Evolutionary conservation across 106 monocot genomes (phyloP).

Genomic region (Apostasia shenzhenica): DNA sequence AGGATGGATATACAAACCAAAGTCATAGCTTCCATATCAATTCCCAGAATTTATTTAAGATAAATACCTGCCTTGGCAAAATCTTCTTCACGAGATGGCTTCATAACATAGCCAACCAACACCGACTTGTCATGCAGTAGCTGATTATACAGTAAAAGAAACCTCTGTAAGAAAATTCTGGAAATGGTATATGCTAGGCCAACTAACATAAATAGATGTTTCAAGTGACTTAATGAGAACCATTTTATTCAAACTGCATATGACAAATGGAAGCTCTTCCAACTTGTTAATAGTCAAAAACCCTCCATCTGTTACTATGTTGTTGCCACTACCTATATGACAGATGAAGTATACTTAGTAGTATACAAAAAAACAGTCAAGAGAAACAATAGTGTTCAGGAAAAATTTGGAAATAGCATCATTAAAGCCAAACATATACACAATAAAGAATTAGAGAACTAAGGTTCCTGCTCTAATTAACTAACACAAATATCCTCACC

Average conservation of each 20-base stretch:
- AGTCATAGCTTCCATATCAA: constrained; percentile 5
- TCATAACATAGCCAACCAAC: constrained; percentile 82
- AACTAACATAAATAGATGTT: not conserved
- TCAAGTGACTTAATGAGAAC: constrained; percentile 9
- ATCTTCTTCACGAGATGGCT: constrained; percentile 87
- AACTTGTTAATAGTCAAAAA: constrained; percentile 33
- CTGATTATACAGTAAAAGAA: constrained; percentile 26
- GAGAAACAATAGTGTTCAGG: not conserved
- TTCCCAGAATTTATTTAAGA: constrained; percentile 1
- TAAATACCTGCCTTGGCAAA: constrained; percentile 67
- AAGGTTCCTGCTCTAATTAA: not conserved
- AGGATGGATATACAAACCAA: constrained; percentile 8
- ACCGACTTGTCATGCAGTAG: constrained; percentile 18
- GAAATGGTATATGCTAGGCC: not conserved
- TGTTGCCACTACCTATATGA: constrained; percentile 26
- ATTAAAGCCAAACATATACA: not conserved
- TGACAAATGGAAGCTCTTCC: constrained; percentile 45
- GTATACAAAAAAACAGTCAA: not conserved
- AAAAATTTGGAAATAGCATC: not conserved
- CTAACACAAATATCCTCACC: not conserved
- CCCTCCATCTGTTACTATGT: constrained; percentile 7
- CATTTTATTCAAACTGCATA: constrained; percentile 62
- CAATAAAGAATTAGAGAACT: not conserved
- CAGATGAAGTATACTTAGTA: constrained; percentile 2
- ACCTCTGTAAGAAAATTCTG: not conserved